Evolutionary conservation across 768 basidiomycete species (phyloP), one percentile per base, ranked within the genome.

Genomic region (Cystoderma amianthinum): DNA sequence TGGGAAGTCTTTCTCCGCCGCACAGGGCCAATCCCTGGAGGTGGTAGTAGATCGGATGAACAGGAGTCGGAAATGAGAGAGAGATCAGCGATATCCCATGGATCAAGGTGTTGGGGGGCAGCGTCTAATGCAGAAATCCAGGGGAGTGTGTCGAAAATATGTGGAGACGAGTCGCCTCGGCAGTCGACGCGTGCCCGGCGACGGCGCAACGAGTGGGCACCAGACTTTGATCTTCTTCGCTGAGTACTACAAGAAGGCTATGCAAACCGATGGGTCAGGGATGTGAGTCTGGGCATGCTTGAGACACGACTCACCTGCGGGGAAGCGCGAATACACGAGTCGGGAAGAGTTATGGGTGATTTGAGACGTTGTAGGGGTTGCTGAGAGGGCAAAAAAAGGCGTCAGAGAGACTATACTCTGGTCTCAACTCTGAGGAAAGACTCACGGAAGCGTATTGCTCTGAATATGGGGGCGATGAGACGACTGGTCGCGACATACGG

Each of bases 121-220:
- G 60, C 44, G 39, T 84, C 76, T 38, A 84, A 61, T 5, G 74
- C 67, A 18, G 79, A 67, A 39, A 82, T 78, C 82, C 82, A 85
- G 3, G 82, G 79, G 7, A 85, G 70, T 19, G 69, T 63, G 61
- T 85, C 82, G 54, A 85, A 82, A 3, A 55, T 42, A 34, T 68
- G 67, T 22, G 48, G 37, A 15, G 62, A 57, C 28, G 64, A 49
- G 32, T 68, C 63, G 43, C 36, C 38, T 44, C 46, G 53, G 32
- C 38, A 48, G 12, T 52, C 47, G 39, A 52, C 49, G 52, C 57
- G 61, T 35, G 51, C 44, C 44, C 62, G 60, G 36, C 61, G 59
- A 24, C 59, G 60, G 40, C 58, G 61, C 4, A 51, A 42, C 12
- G 53, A 43, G 32, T 48, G 54, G 21, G 50, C 48, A 13, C 54